phyloP scores from a whole-genome alignment of 2,329 filamentous ascomycete species.

The Apiospora phragmitis region DNA sequence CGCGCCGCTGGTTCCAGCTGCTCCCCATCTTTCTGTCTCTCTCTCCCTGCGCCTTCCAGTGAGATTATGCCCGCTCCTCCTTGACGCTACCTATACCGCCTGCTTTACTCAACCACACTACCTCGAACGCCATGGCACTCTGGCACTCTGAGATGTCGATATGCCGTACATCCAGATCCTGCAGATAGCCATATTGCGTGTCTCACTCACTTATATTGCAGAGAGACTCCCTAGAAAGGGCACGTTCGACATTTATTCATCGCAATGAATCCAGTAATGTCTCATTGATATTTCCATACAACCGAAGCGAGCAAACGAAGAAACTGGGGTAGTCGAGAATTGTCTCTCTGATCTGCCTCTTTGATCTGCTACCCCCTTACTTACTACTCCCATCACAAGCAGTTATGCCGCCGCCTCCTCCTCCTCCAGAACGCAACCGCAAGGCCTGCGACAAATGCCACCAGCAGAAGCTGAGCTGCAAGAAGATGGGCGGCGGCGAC shows the following conservation, averaged over 20 bases:
- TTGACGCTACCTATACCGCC: background rate
- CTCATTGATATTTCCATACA: background rate
- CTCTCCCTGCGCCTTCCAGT: background rate
- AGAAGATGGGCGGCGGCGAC: slow-evolving; percentile 38
- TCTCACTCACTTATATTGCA: slow-evolving; percentile 5
- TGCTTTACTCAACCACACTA: background rate
- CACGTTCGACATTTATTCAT: background rate
- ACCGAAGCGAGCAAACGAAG: background rate
- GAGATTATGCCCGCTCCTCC: background rate
- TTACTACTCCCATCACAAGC: background rate
- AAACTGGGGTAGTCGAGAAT: background rate
- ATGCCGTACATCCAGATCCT: background rate
- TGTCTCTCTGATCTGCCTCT: background rate
- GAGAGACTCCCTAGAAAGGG: background rate
- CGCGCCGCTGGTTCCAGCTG: background rate
- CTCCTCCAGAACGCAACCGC: slow-evolving; percentile 25
- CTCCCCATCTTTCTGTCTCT: no score
- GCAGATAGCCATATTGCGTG: background rate
- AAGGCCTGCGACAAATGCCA: slow-evolving; percentile 50
- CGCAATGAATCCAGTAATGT: background rate
- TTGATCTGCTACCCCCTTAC: background rate
- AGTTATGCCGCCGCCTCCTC: background rate
- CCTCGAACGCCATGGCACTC: background rate
- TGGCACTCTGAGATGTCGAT: background rate
- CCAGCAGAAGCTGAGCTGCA: slow-evolving; percentile 47